Base-by-base conservation (phyloP, 306 rosid genomes). In the Dalbergia cultrata region DNA sequence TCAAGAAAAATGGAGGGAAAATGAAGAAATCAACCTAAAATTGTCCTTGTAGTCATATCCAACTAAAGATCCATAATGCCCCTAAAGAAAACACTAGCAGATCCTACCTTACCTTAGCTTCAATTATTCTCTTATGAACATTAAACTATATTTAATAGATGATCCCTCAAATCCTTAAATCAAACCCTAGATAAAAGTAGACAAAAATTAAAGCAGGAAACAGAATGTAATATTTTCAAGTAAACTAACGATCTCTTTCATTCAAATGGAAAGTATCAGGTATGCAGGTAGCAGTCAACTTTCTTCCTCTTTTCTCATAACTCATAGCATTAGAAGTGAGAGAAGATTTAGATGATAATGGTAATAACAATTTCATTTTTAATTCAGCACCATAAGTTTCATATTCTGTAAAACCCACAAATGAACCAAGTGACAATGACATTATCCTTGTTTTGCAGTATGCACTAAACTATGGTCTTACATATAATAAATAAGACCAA, bases 61-160 rank as follows among this genome's bases (percentile, higher is more conserved):
- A 72, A 81, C 59, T 19, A 68, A 59, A 57, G 67, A 47, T 62
- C 77, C 56, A 78, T 17, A 58, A 62, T 13, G 56, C 52, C 57
- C 59, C 56, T 16, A 57, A 53, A 64, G 65, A 60, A 79, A 75
- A 21, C 67, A 59, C 8, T 65, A 67, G 43, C 61, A 60, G 56
- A 67, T 60, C 47, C 72, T 68, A 49, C 31, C 52, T 37, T 54
- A 59, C 5, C 63, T 41, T 19, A 63, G 35, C 63, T 54, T 76
- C 75, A n/a, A 37, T 14, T 69, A 53, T 70, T 74, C 22, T 47
- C 56, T 18, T 47, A 50, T 8, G 66, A 31, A 54, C 56, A 57
- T 37, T 72, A 63, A 50, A 39, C 39, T 57, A 14, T 52, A 62
- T 71, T 53, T 19, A 69, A 73, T 31, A 73, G 13, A 72, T 13